Conservation (phyloP, 2,329 filamentous ascomycete genomes). For the Bipolaris sorokiniana region DNA sequence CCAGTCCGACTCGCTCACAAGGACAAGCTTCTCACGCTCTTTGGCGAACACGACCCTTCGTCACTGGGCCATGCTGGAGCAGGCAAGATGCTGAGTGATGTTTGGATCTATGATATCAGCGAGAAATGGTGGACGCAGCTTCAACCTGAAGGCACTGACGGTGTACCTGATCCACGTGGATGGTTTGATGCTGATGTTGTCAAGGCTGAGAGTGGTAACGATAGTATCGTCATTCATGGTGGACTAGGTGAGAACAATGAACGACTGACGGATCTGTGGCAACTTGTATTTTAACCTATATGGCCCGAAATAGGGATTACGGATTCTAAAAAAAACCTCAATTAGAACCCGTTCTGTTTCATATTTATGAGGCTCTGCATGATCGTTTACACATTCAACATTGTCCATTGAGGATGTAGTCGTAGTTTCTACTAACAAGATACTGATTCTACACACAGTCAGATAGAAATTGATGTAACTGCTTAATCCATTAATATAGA, state of each 20-base stretch:
- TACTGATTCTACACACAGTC: no score
- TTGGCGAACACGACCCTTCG: constrained; percentile 62
- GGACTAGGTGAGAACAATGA: constrained; percentile 61
- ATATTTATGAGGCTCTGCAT: no score
- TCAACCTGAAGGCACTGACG: constrained; percentile 27
- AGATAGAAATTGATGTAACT: no score
- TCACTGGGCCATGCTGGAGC: constrained; percentile 61
- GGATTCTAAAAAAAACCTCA: no score
- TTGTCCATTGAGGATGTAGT: no score
- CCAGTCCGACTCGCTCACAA: constrained; percentile 48
- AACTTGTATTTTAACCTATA: constrained; percentile 41
- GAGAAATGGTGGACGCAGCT: constrained; percentile 46
- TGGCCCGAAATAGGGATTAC: background rate
- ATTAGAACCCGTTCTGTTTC: background rate
- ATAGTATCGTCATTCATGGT: constrained; percentile 56
- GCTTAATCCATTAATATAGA: no score
- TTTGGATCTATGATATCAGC: constrained; percentile 55
- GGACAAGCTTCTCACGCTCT: constrained; percentile 56
- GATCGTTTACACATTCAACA: no score
- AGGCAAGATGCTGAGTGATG: constrained; percentile 62
- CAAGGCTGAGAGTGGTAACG: constrained; percentile 35
- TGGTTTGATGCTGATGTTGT: constrained; percentile 62
- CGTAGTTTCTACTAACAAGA: no score
- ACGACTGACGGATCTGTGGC: constrained; percentile 59
- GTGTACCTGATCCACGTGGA: constrained; percentile 53